A percentile compares a stretch with the other conserved stretches of the same genome.
Evolutionary conservation across 2,329 filamentous ascomycete genomes (phyloP).

Genomic region (Aspergillus brasiliensis): DNA sequence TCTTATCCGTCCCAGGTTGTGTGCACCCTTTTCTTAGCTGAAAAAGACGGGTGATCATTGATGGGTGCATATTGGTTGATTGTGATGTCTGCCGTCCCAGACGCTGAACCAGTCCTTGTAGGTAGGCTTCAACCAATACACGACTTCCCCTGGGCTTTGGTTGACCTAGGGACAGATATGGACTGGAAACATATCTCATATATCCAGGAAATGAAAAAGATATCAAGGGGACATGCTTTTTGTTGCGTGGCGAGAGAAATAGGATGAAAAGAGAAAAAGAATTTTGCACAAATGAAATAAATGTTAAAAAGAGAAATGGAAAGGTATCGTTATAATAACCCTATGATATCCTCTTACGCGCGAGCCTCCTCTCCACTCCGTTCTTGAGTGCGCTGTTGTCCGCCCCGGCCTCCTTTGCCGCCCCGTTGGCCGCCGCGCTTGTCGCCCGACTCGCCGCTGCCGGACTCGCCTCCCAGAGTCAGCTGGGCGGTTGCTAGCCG

Average conservation of each 20-base stretch:
- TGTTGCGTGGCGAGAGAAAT: conserved; percentile 2
- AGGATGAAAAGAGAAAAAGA: conserved; percentile 10
- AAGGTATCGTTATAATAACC: conserved; percentile 27
- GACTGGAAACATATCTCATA: too few relatives aligned
- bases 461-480: conserved; percentile 54
- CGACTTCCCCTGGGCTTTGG: too few relatives aligned
- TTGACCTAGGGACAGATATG: too few relatives aligned
- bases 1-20: too few relatives aligned
- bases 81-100: too few relatives aligned
- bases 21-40: too few relatives aligned
- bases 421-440: conserved; percentile 41
- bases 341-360: conserved; percentile 29
- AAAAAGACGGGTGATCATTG: too few relatives aligned
- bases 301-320: conserved; percentile 14
- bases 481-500: conserved; percentile 80
- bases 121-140: too few relatives aligned
- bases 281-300: conserved; percentile 4
- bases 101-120: too few relatives aligned
- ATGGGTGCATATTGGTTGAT: too few relatives aligned
- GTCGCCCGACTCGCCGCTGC: conserved; percentile 38
- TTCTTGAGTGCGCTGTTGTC: conserved; percentile 43
- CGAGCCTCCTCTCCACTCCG: conserved; percentile 41
- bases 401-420: conserved; percentile 46
- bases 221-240: background rate
- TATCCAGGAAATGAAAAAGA: too few relatives aligned